Evolutionary conservation across 1,284 basidiomycete species (phyloP).

Genomic region (Vanrija sp.): DNA sequence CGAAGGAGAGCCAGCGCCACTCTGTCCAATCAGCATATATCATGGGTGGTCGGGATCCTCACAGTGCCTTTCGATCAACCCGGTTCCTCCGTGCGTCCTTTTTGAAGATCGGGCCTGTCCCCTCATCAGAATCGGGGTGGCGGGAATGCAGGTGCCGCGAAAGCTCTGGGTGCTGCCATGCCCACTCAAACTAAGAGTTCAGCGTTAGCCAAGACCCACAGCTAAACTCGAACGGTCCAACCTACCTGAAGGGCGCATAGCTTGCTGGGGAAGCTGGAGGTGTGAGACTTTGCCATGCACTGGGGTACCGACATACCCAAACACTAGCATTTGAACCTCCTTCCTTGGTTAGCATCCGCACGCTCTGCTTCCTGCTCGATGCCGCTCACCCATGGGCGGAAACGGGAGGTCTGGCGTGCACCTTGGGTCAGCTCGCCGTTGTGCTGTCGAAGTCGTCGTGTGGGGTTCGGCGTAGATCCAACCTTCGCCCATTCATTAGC

Average conservation of each 20-base stretch:
- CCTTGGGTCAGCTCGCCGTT: conserved; percentile 75
- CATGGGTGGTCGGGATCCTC: conserved; percentile 4
- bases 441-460: conserved; percentile 74
- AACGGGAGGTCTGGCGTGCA: conserved; percentile 65
- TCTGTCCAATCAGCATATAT: conserved; percentile 10
- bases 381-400: conserved; percentile 66
- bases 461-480: conserved; percentile 77
- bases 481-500: conserved; percentile 57
- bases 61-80: conserved; percentile 40
- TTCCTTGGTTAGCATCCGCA: conserved; percentile 2
- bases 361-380: background rate
- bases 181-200: conserved; percentile 73
- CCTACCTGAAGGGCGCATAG: conserved; percentile 62
- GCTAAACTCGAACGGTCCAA: too few relatives aligned
- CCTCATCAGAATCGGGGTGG: background rate
- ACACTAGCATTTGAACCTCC: conserved; percentile 78
- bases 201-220: background rate
- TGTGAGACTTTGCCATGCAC: conserved; percentile 1
- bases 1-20: conserved; percentile 41
- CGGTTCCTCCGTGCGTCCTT: conserved; percentile 37
- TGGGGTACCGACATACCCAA: conserved; percentile 49
- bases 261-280: conserved; percentile 70
- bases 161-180: conserved; percentile 70
- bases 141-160: conserved; percentile 48
- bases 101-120: conserved; percentile 28